Evolutionary conservation across 148 eudicot genomes (phyloP), one percentile per base, ranked within the genome.

Genomic region (Spergularia marina): DNA sequence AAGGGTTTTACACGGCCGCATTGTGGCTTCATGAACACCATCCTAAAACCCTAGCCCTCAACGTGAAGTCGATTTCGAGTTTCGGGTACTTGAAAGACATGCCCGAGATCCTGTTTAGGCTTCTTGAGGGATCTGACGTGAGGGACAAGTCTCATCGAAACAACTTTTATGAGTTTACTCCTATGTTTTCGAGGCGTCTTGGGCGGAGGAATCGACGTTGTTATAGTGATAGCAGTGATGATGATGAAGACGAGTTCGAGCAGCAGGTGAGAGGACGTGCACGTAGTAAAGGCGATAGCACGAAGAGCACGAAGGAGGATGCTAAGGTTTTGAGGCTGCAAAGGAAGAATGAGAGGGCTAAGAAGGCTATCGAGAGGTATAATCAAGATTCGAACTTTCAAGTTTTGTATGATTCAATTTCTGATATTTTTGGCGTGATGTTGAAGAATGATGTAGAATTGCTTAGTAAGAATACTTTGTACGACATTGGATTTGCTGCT

Each of bases 71-170:
- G 39, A 15, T 73, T 2, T 58, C 66, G 53, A 53, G 53, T 12
- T 73, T 73, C 2, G 76, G 76, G 53, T 73, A 73, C 21, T 57
- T 73, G 17, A 73, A 73, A 54, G 76, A 73, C 0, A 17, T 73
- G 76, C 53, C 54, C 12, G 41, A 25, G 20, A 34, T 30, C 36
- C 36, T 30, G 36, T 30, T 30, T 30, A 72, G 62, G 62, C 36
- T 30, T 30, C 2, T 30, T 30, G 62, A 71, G 16, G 62, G 30
- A 9, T 49, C 54, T 1, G 8, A 47, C 68, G 2, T 4, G 4
- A 64, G 68, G 69, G 51, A 10, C 20, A 5, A 20, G 15, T 17
- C 57, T 1, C 39, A n/a, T 51, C 57, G 36, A 30, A 30, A 30
- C 36, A 30, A 30, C 2, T 30, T 30, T 2, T 30, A 30, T 30